Conservation (phyloP, 768 basidiomycete genomes). For the Antrodiella citrinella region DNA sequence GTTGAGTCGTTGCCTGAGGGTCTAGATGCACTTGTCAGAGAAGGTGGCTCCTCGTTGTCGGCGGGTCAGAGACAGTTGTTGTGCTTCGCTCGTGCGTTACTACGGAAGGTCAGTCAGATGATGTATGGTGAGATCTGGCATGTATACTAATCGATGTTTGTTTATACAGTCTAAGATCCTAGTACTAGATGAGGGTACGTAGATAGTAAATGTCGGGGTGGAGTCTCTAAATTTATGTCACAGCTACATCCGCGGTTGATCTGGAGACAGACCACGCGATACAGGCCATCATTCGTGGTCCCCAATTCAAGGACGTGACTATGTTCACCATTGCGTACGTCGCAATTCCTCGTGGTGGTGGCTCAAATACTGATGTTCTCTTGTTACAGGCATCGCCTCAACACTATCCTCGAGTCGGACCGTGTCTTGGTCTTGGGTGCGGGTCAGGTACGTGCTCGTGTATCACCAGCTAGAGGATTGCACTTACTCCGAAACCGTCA, state of each 20-base stretch:
- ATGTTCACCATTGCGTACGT: conserved; percentile 83
- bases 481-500: too few relatives aligned
- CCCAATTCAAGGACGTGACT: conserved; percentile 69
- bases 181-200: conserved; percentile 88
- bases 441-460: conserved; percentile 49
- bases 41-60: conserved; percentile 77
- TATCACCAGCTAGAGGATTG: too few relatives aligned
- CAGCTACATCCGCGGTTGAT: conserved; percentile 86
- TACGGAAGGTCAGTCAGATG: conserved; percentile 51
- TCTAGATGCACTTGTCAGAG: conserved; percentile 65
- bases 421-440: conserved; percentile 75
- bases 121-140: neutral
- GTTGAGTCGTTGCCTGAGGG: conserved; percentile 56
- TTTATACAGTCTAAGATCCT: conserved; percentile 64
- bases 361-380: too few relatives aligned
- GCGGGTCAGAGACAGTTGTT: conserved; percentile 83
- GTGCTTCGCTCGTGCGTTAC: conserved; percentile 80
- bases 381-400: conserved; percentile 66
- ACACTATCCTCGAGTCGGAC: conserved; percentile 79
- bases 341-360: neutral
- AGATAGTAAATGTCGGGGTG: too few relatives aligned
- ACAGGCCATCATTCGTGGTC: conserved; percentile 79
- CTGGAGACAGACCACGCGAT: conserved; percentile 84
- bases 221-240: neutral
- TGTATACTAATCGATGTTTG: conserved; percentile 2